phyloP scores from a whole-genome alignment of 805 yeast genomes.

The Pachysolen tannophilus region DNA sequence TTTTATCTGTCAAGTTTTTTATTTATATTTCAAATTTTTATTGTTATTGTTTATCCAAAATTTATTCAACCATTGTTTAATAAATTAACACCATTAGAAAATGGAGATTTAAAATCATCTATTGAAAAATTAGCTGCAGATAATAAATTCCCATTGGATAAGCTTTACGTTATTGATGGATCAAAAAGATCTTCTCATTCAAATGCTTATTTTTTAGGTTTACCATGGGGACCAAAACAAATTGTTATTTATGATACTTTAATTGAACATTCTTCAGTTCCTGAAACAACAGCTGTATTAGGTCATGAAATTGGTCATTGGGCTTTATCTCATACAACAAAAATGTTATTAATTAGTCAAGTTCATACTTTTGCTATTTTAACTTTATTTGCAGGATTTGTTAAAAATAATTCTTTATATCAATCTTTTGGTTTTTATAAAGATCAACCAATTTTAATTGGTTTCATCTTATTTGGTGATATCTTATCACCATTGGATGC shows the following conservation, averaged over 20 bases:
- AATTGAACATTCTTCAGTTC: slow-evolving; percentile 66
- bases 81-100: slow-evolving; percentile 82
- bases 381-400: slow-evolving; percentile 69
- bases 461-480: slow-evolving; percentile 73
- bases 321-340: slow-evolving; percentile 84
- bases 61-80: slow-evolving; percentile 90
- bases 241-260: slow-evolving; percentile 91
- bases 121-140: slow-evolving; percentile 73
- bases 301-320: slow-evolving; percentile 99
- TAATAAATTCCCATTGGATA: slow-evolving; percentile 79
- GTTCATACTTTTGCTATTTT: slow-evolving; percentile 57
- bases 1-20: slow-evolving; percentile 71
- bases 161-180: slow-evolving; percentile 90
- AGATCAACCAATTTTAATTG: slow-evolving; percentile 69
- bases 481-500: slow-evolving; percentile 73
- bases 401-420: slow-evolving; percentile 72
- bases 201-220: slow-evolving; percentile 91
- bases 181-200: slow-evolving; percentile 95
- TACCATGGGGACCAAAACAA: slow-evolving; percentile 90
- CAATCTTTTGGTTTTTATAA: slow-evolving; percentile 66
- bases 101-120: slow-evolving; percentile 76
- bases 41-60: slow-evolving; percentile 73
- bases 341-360: slow-evolving; percentile 60
- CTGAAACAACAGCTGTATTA: slow-evolving; percentile 85
- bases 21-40: slow-evolving; percentile 61